Base-by-base conservation (phyloP, 139 green algal species). In the Diplosphaera chodatii region DNA sequence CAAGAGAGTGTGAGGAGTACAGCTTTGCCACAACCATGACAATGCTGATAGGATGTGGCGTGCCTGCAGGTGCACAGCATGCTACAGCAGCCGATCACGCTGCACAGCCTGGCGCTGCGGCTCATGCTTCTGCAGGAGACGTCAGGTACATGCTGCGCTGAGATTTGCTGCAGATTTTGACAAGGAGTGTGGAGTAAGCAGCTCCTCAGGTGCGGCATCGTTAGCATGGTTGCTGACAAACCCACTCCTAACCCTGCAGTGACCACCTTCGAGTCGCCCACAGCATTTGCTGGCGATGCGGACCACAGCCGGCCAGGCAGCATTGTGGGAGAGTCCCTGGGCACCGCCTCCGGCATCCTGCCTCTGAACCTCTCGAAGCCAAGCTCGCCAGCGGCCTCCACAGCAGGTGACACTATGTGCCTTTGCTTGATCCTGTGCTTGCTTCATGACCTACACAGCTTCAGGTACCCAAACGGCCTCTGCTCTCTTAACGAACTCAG, bases 121-220 rank as follows among this genome's bases (percentile, higher is more conserved):
- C 66, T 81, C 25, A 28, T 64, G n/a, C 34, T 77, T 1, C 40
- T 81, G 76, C 76, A 77, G 73, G 37, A 71, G 48, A 59, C 48
- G 48, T 59, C 48, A 59, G 48, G 48, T 59, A 48, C 37, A 48
- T 48, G 37, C n/a, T n/a, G n/a, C n/a, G n/a, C n/a, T n/a, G n/a
- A n/a, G n/a, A n/a, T n/a, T n/a, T n/a, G n/a, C n/a, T n/a, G n/a
- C n/a, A n/a, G n/a, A n/a, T n/a, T n/a, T n/a, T n/a, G n/a, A n/a
- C n/a, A n/a, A n/a, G n/a, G n/a, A n/a, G n/a, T n/a, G n/a, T n/a
- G n/a, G n/a, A n/a, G n/a, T n/a, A n/a, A n/a, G n/a, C n/a, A n/a
- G n/a, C n/a, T n/a, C n/a, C n/a, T n/a, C n/a, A n/a, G n/a, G n/a
- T n/a, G n/a, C n/a, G n/a, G n/a, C 37, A 13, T 48, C 37, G 8